Conservation (phyloP, 1,284 basidiomycete species). For the Austroboletus olivaceoglutinosus region DNA sequence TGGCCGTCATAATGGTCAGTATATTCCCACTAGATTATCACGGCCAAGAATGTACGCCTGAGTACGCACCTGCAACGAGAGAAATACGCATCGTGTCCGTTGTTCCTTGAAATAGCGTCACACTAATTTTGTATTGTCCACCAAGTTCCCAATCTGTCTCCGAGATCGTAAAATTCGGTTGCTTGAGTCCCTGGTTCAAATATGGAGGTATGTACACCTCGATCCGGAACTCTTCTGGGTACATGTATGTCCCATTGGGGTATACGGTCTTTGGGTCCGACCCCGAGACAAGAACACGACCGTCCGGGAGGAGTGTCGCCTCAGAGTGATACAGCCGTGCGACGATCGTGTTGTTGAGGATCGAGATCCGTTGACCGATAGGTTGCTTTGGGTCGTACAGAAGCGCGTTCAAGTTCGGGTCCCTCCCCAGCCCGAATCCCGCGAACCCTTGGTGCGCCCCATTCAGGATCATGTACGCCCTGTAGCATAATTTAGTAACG, state of each 20-base stretch:
- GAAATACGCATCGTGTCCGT: conserved; percentile 56
- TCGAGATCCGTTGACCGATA: conserved; percentile 60
- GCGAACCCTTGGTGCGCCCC: conserved; percentile 65
- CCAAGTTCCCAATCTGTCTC: conserved; percentile 62
- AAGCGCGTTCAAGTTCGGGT: conserved; percentile 63
- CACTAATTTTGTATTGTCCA: conserved; percentile 48
- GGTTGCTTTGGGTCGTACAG: conserved; percentile 68
- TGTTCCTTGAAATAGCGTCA: conserved; percentile 56
- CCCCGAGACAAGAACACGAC: conserved; percentile 69
- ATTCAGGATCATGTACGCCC: conserved; percentile 71
- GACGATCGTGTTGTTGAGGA: conserved; percentile 66
- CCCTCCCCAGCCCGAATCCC: conserved; percentile 65
- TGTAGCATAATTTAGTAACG: conserved; percentile 31
- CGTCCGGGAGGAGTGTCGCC: conserved; percentile 64
- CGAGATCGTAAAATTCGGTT: conserved; percentile 57
- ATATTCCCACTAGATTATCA: too few relatives aligned
- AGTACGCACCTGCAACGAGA: conserved; percentile 57
- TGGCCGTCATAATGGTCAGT: too few relatives aligned
- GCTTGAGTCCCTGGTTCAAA: conserved; percentile 53
- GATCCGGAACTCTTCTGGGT: conserved; percentile 69
- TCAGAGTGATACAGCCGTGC: conserved; percentile 83
- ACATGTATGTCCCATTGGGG: conserved; percentile 35
- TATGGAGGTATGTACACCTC: conserved; percentile 79
- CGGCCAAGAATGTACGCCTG: too few relatives aligned
- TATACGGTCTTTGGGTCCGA: conserved; percentile 63